These are phyloP conservation scores for Venturia nashicola DNA, from an alignment of 2,329 filamentous ascomycete species.

Conservation along the genomic window DNA sequence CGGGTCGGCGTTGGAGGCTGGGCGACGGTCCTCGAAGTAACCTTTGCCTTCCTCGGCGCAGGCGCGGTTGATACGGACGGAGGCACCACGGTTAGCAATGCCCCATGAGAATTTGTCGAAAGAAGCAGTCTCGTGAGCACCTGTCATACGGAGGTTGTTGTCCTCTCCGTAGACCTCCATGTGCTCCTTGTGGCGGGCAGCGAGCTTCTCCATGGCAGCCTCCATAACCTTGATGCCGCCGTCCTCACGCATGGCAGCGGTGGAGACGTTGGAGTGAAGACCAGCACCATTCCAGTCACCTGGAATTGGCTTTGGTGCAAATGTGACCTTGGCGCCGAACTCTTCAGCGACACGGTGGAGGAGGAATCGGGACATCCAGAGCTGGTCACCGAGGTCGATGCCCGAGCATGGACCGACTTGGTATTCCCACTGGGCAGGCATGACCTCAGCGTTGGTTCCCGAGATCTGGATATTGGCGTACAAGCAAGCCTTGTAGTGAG, in stretches of 20 bases:
- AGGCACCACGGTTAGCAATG: slow-evolving; percentile 89
- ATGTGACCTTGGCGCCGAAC: slow-evolving; percentile 89
- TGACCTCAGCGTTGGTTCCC: slow-evolving; percentile 97
- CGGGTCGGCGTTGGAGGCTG: slow-evolving; percentile 74
- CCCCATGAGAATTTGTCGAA: slow-evolving; percentile 93
- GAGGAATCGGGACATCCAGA: slow-evolving; percentile 87
- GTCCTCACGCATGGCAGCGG: slow-evolving; percentile 74
- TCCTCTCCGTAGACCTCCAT: slow-evolving; percentile 92
- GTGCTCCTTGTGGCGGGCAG: slow-evolving; percentile 38
- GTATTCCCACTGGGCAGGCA: slow-evolving; percentile 97
- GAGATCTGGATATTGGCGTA: slow-evolving; percentile 89
- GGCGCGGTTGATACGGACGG: slow-evolving; percentile 82
- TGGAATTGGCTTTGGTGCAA: slow-evolving; percentile 89
- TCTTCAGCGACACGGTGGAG: slow-evolving; percentile 89
- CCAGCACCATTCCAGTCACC: slow-evolving; percentile 97
- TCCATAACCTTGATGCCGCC: slow-evolving; percentile 96
- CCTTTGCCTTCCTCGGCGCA: slow-evolving; percentile 79
- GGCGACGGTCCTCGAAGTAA: slow-evolving; percentile 66
- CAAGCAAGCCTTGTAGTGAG: slow-evolving; percentile 82
- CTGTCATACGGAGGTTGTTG: slow-evolving; percentile 89
- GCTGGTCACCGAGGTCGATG: slow-evolving; percentile 88
- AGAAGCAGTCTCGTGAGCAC: slow-evolving; percentile 82
- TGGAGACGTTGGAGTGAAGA: slow-evolving; percentile 90
- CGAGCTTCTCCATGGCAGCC: slow-evolving; percentile 48
- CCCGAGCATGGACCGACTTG: slow-evolving; percentile 85